Conservation (phyloP, 805 yeast species). For the Wickerhamomyces kurtzmanii region DNA sequence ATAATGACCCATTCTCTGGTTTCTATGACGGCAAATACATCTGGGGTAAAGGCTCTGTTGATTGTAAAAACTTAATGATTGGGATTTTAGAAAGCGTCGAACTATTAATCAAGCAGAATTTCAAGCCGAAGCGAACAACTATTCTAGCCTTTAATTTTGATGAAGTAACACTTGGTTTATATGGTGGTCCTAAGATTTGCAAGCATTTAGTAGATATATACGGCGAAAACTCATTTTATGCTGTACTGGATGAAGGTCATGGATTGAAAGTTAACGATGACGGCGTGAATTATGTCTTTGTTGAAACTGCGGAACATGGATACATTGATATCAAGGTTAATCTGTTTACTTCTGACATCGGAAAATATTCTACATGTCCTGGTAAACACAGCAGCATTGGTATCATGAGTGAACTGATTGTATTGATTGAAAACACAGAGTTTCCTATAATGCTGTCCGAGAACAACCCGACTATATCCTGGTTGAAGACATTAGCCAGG, state of each 20-base stretch:
- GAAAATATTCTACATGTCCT: slow-evolving; percentile 71
- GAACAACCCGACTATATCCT: slow-evolving; percentile 43
- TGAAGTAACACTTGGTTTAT: slow-evolving; percentile 60
- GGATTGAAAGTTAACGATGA: slow-evolving; percentile 25
- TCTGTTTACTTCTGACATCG: slow-evolving; percentile 59
- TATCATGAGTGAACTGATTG: slow-evolving; percentile 44
- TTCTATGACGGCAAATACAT: slow-evolving; percentile 51
- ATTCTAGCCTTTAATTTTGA: slow-evolving; percentile 68
- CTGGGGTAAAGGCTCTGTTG: slow-evolving; percentile 75
- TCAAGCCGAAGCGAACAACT: slow-evolving; percentile 51
- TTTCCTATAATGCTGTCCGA: slow-evolving; percentile 33
- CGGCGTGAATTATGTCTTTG: slow-evolving; percentile 35
- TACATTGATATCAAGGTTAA: slow-evolving; percentile 40
- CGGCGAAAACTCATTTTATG: slow-evolving; percentile 49
- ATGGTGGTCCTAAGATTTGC: slow-evolving; percentile 47
- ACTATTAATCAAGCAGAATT: slow-evolving; percentile 36
- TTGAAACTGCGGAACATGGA: slow-evolving; percentile 57
- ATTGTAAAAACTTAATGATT: slow-evolving; percentile 62
- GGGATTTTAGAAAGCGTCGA: slow-evolving; percentile 64
- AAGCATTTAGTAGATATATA: slow-evolving; percentile 35
- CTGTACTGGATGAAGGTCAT: slow-evolving; percentile 56
- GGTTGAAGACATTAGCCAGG: slow-evolving; percentile 55
- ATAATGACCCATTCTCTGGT: slow-evolving; percentile 61
- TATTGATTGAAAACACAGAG: slow-evolving; percentile 43
- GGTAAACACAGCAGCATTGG: slow-evolving; percentile 73